phyloP scores from a whole-genome alignment of 257 asterid species.

The Solanum paucissectum region DNA sequence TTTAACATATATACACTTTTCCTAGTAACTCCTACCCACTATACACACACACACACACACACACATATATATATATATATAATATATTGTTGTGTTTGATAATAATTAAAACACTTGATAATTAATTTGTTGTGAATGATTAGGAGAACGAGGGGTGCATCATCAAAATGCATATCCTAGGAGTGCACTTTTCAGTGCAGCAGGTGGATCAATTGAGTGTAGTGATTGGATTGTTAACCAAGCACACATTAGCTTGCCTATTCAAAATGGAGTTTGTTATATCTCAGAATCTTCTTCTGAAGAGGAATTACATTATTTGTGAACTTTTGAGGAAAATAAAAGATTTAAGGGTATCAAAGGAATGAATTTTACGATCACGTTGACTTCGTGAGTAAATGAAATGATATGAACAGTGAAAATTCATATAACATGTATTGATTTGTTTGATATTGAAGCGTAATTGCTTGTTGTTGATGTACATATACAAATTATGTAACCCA shows the following conservation, averaged over 20 bases:
- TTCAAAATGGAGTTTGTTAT: too few relatives aligned
- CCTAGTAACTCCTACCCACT: neutral
- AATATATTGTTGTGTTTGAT: neutral
- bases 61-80: too few relatives aligned
- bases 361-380: neutral
- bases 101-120: neutral
- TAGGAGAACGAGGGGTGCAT: constrained; percentile 11
- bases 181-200: constrained; percentile 2
- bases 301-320: neutral
- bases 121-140: neutral
- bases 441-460: neutral
- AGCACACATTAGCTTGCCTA: neutral
- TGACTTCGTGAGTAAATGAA: neutral
- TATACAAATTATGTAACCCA: neutral
- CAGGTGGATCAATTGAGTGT: constrained; percentile 3
- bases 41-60: too few relatives aligned
- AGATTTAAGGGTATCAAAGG: neutral
- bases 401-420: neutral
- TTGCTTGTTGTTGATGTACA: neutral
- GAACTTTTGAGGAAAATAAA: neutral
- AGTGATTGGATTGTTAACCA: constrained; percentile 2
- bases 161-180: neutral
- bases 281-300: constrained; percentile 11
- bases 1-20: neutral
- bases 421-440: neutral